Evolutionary conservation across 1,139 yeast species (phyloP).

Genomic region (Pichia sp.): DNA sequence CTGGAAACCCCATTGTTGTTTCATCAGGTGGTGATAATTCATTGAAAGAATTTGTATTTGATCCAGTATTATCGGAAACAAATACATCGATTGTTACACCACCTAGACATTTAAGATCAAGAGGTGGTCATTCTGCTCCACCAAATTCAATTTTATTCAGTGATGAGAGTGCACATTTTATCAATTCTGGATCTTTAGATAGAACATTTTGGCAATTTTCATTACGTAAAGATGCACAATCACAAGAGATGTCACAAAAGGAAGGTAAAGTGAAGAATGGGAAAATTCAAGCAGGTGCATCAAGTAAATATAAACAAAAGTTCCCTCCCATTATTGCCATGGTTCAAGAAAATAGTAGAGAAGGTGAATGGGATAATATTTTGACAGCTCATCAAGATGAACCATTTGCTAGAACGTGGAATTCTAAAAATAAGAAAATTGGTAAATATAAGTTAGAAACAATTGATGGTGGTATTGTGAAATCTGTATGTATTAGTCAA

Average conservation of each 20-base stretch:
- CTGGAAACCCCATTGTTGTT: conserved; percentile 90
- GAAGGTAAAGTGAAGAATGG: conserved; percentile 47
- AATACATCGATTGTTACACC: conserved; percentile 67
- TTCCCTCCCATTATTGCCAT: conserved; percentile 71
- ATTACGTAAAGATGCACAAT: conserved; percentile 90
- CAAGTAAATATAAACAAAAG: conserved; percentile 46
- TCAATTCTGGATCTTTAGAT: conserved; percentile 84
- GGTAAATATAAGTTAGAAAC: conserved; percentile 69
- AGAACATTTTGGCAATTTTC: conserved; percentile 87
- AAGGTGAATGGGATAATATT: conserved; percentile 92
- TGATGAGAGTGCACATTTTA: conserved; percentile 68
- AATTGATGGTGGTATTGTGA: conserved; percentile 75
- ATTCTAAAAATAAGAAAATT: conserved; percentile 69
- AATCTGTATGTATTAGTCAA: conserved; percentile 70
- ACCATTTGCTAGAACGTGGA: conserved; percentile 87
- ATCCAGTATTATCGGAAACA: conserved; percentile 73
- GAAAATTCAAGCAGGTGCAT: conserved; percentile 52
- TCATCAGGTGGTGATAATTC: conserved; percentile 91
- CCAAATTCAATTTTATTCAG: conserved; percentile 75
- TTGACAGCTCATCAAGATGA: conserved; percentile 89
- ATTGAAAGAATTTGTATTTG: conserved; percentile 86
- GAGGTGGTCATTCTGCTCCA: conserved; percentile 97
- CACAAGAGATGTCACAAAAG: conserved; percentile 86
- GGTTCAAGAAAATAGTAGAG: conserved; percentile 70
- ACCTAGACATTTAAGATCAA: conserved; percentile 83